These are phyloP conservation scores for Mortierella polycephala DNA, from an alignment of 371 early-diverging fungal species.

Conservation along the genomic window DNA sequence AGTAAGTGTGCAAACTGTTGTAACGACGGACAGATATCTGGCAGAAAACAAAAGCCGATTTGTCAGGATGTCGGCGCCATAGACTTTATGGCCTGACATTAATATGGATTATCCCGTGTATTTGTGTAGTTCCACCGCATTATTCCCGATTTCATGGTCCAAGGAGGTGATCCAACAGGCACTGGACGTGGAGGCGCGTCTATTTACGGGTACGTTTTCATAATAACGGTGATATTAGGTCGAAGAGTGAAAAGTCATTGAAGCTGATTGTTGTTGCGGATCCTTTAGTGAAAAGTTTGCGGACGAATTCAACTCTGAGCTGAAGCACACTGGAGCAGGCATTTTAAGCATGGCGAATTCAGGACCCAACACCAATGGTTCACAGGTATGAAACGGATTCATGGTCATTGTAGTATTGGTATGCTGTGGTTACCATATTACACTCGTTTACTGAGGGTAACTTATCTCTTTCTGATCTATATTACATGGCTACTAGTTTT, in stretches of 20 bases:
- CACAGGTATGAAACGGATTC: constrained; percentile 64
- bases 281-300: constrained; percentile 69
- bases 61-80: neutral
- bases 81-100: neutral
- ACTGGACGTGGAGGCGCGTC: constrained; percentile 73
- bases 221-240: neutral
- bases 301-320: constrained; percentile 78
- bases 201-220: constrained; percentile 69
- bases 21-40: neutral
- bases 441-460: neutral
- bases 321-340: constrained; percentile 85
- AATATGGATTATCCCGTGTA: too few species aligned
- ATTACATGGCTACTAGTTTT: constrained; percentile 57
- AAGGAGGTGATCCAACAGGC: constrained; percentile 77
- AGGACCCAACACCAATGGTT: constrained; percentile 88
- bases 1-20: constrained; percentile 57
- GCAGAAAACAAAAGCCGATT: neutral
- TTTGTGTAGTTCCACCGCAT: constrained; percentile 78
- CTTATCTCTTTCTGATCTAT: neutral
- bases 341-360: constrained; percentile 89
- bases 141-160: constrained; percentile 87
- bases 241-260: neutral
- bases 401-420: neutral
- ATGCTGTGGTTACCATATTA: too few species aligned
- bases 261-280: neutral